These are phyloP conservation scores for Citrus cavaleriei DNA, from an alignment of 345 rosid species.

Conservation along the genomic window DNA sequence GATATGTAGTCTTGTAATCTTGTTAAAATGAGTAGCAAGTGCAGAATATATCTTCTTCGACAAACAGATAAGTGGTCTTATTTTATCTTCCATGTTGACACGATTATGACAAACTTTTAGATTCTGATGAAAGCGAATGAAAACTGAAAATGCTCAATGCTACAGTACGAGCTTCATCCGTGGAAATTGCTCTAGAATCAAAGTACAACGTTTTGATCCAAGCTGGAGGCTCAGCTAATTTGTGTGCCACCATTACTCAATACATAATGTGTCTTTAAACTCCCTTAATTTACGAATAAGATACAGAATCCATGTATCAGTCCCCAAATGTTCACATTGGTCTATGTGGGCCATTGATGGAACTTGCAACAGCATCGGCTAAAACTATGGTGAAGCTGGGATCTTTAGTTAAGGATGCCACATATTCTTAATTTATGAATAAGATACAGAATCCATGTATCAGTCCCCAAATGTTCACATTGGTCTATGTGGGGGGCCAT, in stretches of 20 bases:
- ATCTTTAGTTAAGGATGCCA: conserved; percentile 34
- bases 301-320: neutral
- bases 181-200: neutral
- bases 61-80: neutral
- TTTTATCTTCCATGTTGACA: too few relatives aligned
- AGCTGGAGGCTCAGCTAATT: neutral
- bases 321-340: neutral
- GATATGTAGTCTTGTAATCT: conserved; percentile 9
- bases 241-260: neutral
- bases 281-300: neutral
- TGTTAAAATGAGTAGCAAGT: conserved; percentile 3
- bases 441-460: neutral
- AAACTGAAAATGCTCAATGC: neutral
- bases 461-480: neutral
- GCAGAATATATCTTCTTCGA: neutral
- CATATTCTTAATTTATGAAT: conserved; percentile 9
- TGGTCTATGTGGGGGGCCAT: neutral
- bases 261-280: neutral
- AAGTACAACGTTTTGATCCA: neutral
- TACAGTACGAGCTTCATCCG: neutral
- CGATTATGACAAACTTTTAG: neutral
- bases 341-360: conserved; percentile 12
- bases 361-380: conserved; percentile 44
- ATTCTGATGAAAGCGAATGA: neutral
- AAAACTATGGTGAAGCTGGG: conserved; percentile 36